phyloP scores from a whole-genome alignment of 75 land plant species.

The Isoetes taiwanensis region DNA sequence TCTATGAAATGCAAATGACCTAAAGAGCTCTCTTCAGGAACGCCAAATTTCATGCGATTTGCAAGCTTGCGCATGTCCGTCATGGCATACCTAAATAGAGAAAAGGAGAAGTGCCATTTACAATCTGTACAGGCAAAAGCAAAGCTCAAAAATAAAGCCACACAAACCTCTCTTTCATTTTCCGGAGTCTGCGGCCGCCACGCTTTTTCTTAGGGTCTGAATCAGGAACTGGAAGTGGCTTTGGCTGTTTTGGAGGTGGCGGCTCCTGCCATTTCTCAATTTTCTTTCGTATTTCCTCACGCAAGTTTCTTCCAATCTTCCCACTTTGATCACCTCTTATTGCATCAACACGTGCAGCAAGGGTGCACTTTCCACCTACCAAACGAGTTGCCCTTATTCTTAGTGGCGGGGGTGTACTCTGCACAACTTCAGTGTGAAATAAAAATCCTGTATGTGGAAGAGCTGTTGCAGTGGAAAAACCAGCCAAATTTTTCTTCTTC shows the following conservation, averaged over 20 bases:
- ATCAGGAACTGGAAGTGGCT: slow-evolving; percentile 96
- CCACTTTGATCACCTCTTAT: slow-evolving; percentile 84
- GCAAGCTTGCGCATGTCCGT: slow-evolving; percentile 88
- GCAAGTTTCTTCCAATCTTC: slow-evolving; percentile 54
- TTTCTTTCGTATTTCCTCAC: slow-evolving; percentile 71
- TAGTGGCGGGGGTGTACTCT: slow-evolving; percentile 79
- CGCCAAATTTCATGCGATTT: slow-evolving; percentile 85
- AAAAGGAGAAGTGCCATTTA: slow-evolving; percentile 1
- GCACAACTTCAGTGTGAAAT: slow-evolving; percentile 87
- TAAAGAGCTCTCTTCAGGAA: slow-evolving; percentile 88
- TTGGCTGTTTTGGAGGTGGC: slow-evolving; percentile 91
- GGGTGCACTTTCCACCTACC: slow-evolving; percentile 77
- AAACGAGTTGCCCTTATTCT: slow-evolving; percentile 76
- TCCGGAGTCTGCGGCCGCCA: slow-evolving; percentile 87
- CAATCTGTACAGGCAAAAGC: too few species aligned
- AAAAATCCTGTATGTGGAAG: slow-evolving; percentile 75
- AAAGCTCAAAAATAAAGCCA: neutral
- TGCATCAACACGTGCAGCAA: slow-evolving; percentile 86
- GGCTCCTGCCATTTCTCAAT: slow-evolving; percentile 99
- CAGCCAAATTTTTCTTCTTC: slow-evolving; percentile 75
- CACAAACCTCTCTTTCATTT: slow-evolving; percentile 87
- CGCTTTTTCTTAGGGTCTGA: slow-evolving; percentile 96
- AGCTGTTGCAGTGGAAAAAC: slow-evolving; percentile 70
- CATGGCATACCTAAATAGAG: slow-evolving; percentile 44
- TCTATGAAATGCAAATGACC: too few species aligned